Conservation (phyloP, 2,329 filamentous ascomycete species). For the Daldinia eschscholtzii region DNA sequence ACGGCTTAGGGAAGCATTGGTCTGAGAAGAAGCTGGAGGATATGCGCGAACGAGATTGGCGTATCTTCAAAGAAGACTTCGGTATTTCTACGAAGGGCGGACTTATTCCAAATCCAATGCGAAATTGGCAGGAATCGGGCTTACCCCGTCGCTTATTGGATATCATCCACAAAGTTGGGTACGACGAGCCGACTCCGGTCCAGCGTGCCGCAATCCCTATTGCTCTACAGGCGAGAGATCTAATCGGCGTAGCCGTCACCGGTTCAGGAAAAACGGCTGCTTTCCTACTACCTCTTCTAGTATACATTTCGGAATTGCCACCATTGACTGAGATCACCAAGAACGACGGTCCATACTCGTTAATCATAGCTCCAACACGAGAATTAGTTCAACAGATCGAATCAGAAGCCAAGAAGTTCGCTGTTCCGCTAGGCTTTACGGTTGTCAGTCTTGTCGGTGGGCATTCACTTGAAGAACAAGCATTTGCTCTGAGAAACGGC, state of each 20-base stretch:
- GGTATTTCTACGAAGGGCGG: conserved; percentile 96
- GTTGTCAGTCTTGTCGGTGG: conserved; percentile 99
- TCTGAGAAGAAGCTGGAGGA: conserved; percentile 90
- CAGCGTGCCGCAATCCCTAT: conserved; percentile 97
- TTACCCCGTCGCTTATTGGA: conserved; percentile 83
- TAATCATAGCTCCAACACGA: conserved; percentile 95
- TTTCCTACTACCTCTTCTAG: conserved; percentile 90
- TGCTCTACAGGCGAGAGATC: conserved; percentile 88
- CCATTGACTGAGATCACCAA: conserved; percentile 86
- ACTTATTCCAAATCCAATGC: conserved; percentile 94
- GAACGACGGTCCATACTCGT: conserved; percentile 96
- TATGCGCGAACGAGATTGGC: conserved; percentile 98
- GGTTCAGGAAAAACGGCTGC: conserved; percentile 98
- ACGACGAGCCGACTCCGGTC: conserved; percentile 90
- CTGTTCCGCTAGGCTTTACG: conserved; percentile 88
- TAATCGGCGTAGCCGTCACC: conserved; percentile 98
- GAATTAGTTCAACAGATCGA: conserved; percentile 99
- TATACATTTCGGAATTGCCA: conserved; percentile 93
- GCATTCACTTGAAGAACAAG: conserved; percentile 93
- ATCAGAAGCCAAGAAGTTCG: conserved; percentile 92
- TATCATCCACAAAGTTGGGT: conserved; percentile 87
- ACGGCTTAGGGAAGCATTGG: conserved; percentile 92
- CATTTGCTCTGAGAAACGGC: conserved; percentile 88
- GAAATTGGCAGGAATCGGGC: conserved; percentile 87
- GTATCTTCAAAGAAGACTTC: conserved; percentile 99